Evolutionary conservation across 305 asterid genomes (phyloP).

Genomic region (Nicotiana rustica): DNA sequence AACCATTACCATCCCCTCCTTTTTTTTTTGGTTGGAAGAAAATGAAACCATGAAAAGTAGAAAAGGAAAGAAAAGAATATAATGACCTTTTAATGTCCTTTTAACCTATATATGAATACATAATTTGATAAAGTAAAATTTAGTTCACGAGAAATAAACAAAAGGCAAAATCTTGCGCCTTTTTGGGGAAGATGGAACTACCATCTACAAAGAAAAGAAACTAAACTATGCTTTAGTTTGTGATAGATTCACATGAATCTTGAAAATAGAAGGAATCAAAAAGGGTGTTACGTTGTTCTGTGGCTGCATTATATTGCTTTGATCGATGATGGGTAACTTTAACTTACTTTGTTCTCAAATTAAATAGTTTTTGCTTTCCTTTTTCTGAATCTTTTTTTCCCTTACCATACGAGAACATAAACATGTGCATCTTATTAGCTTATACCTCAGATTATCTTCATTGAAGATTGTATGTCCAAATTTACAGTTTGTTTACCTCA

Average conservation of each 20-base stretch:
- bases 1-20: not conserved
- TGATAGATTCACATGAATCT: slow-evolving; percentile 33
- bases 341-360: slow-evolving; percentile 1
- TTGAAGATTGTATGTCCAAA: too few species aligned
- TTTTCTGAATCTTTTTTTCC: not conserved
- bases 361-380: not conserved
- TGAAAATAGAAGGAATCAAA: slow-evolving; percentile 11
- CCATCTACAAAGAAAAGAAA: not conserved
- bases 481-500: not conserved
- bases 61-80: slow-evolving; percentile 24
- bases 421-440: not conserved
- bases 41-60: slow-evolving; percentile 30
- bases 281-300: slow-evolving; percentile 6
- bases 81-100: not conserved
- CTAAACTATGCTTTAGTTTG: slow-evolving; percentile 2
- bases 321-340: not conserved
- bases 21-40: not conserved
- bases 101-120: not conserved
- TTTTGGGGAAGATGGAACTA: not conserved
- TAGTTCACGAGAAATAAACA: slow-evolving; percentile 26
- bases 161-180: slow-evolving; percentile 25
- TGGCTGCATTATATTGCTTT: not conserved
- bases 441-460: not conserved
- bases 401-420: not conserved
- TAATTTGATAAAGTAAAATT: slow-evolving; percentile 4